phyloP scores from a whole-genome alignment of 345 rosid species.

The Corymbia maculata region DNA sequence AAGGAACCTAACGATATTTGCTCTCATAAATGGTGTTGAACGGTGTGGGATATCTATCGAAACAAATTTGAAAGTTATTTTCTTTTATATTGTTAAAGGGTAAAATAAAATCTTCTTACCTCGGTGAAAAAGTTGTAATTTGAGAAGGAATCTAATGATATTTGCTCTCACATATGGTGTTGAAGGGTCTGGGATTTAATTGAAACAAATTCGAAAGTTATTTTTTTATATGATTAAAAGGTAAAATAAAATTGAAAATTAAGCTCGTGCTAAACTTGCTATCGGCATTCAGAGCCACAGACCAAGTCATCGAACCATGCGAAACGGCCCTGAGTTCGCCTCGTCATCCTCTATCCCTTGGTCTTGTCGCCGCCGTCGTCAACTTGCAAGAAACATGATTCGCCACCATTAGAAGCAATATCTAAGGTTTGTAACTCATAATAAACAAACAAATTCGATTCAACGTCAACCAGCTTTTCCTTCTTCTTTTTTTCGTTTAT shows the following conservation, averaged over 20 bases:
- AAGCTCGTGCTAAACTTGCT: neutral
- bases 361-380: neutral
- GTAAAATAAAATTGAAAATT: neutral
- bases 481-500: neutral
- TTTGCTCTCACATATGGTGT: neutral
- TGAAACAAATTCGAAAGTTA: neutral
- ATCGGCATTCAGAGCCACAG: accelerated
- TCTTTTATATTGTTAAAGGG: too few species aligned
- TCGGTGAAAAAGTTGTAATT: neutral
- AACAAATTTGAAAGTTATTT: neutral
- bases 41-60: neutral
- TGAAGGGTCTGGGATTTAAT: neutral
- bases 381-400: neutral
- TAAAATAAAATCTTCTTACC: neutral
- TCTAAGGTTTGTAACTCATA: neutral
- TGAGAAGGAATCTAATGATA: neutral
- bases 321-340: neutral
- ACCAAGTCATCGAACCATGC: neutral
- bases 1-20: neutral
- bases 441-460: neutral
- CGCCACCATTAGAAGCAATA: neutral
- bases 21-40: neutral
- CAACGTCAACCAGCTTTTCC: neutral
- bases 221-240: neutral
- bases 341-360: neutral